Evolutionary conservation across 345 rosid species (phyloP).

Genomic region (Kernera saxatilis): DNA sequence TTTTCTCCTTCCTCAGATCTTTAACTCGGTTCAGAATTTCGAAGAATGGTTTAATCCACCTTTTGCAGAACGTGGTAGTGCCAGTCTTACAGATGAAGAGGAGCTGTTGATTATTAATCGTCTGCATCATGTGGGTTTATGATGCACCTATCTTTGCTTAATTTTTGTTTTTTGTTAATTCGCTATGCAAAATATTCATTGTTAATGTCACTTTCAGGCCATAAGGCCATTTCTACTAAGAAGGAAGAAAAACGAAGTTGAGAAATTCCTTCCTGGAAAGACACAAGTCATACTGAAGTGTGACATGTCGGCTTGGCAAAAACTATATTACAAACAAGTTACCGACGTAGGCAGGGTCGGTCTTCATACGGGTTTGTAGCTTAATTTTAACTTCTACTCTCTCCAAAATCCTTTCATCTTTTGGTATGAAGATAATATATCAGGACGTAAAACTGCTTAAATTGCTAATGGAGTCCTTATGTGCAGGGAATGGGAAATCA

Average conservation of each 20-base stretch:
- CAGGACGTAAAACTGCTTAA: conserved; percentile 15
- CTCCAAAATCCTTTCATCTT: neutral
- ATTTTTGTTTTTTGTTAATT: too few species aligned
- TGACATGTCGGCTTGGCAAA: conserved; percentile 98
- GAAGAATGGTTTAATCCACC: conserved; percentile 99
- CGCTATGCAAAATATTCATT: neutral
- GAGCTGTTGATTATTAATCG: conserved; percentile 89
- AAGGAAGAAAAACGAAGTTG: conserved; percentile 94
- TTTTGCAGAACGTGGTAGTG: conserved; percentile 78
- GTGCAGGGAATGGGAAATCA: conserved; percentile 82
- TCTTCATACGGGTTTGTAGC: conserved; percentile 66
- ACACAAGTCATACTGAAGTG: conserved; percentile 93
- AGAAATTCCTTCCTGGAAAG: conserved; percentile 88
- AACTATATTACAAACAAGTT: conserved; percentile 87
- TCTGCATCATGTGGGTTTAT: conserved; percentile 76
- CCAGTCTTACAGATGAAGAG: conserved; percentile 83
- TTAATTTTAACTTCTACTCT: neutral
- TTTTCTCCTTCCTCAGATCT: conserved; percentile 87
- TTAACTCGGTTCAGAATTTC: conserved; percentile 80
- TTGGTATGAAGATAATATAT: neutral
- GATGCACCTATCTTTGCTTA: conserved; percentile 8
- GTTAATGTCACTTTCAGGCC: conserved; percentile 47
- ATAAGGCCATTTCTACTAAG: conserved; percentile 95
- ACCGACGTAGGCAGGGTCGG: conserved; percentile 92
- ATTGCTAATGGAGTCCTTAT: conserved; percentile 21